Conservation (phyloP, 1,284 basidiomycete species). For the Coniophora puteana region DNA sequence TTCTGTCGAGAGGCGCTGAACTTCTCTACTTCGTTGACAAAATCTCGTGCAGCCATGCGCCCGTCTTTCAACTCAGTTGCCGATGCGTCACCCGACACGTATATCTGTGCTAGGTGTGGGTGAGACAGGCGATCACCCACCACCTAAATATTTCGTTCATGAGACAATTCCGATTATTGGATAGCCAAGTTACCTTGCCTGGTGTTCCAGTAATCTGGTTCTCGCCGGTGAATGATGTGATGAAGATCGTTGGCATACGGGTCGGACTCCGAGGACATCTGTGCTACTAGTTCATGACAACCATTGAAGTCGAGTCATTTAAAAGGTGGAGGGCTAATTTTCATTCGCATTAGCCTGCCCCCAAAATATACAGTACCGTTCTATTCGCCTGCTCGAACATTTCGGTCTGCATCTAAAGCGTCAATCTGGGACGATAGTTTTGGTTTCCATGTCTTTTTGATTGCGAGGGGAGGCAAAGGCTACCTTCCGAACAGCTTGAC, state of each 20-base stretch:
- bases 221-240: slow-evolving; percentile 22
- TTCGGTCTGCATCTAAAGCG: slow-evolving; percentile 14
- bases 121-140: slow-evolving; percentile 17
- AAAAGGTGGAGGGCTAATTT: slow-evolving; percentile 26
- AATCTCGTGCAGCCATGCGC: no score
- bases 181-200: slow-evolving; percentile 19
- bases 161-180: background rate
- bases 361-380: no score
- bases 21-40: slow-evolving; percentile 6
- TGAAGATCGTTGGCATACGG: slow-evolving; percentile 23
- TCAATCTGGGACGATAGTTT: slow-evolving; percentile 20
- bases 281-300: slow-evolving; percentile 23
- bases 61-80: slow-evolving; percentile 11
- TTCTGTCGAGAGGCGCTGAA: slow-evolving; percentile 15
- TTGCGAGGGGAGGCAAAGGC: slow-evolving; percentile 14
- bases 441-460: slow-evolving; percentile 15
- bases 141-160: no score
- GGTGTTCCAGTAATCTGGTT: slow-evolving; percentile 22
- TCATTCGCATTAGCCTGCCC: no score
- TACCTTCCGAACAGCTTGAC: slow-evolving; percentile 15
- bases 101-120: slow-evolving; percentile 18
- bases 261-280: slow-evolving; percentile 24
- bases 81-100: slow-evolving; percentile 13
- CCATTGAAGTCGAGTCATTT: slow-evolving; percentile 25
- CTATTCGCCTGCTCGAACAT: slow-evolving; percentile 15